Conservation (phyloP, 2,329 filamentous ascomycete species). For the Fusarium chuoi region DNA sequence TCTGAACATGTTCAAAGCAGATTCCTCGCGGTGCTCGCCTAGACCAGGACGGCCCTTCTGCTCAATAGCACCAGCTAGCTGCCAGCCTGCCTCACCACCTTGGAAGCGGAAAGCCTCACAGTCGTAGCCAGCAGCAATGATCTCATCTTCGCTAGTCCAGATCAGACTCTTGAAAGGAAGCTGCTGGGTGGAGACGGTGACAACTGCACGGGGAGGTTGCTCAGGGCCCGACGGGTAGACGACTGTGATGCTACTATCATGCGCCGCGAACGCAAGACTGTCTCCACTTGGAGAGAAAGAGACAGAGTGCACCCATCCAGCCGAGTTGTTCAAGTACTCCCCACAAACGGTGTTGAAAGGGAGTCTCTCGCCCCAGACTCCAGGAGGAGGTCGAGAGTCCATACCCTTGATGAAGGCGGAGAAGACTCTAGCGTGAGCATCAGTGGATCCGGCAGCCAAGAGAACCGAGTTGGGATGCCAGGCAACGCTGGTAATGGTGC, state of each 20-base stretch:
- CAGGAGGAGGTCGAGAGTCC: slow-evolving; percentile 85
- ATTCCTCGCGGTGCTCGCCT: slow-evolving; percentile 80
- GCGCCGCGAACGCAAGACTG: slow-evolving; percentile 91
- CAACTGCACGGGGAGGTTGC: slow-evolving; percentile 87
- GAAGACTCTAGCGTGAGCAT: slow-evolving; percentile 94
- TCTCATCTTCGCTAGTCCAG: slow-evolving; percentile 92
- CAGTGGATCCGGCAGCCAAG: slow-evolving; percentile 93
- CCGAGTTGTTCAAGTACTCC: slow-evolving; percentile 94
- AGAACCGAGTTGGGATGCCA: slow-evolving; percentile 99
- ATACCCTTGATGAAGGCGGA: slow-evolving; percentile 97
- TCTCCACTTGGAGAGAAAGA: slow-evolving; percentile 93
- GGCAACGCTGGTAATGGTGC: slow-evolving; percentile 91
- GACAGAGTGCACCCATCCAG: slow-evolving; percentile 95
- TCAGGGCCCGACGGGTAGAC: slow-evolving; percentile 94
- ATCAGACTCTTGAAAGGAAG: slow-evolving; percentile 92
- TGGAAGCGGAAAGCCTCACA: slow-evolving; percentile 90
- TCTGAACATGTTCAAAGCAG: slow-evolving; percentile 95
- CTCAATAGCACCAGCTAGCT: slow-evolving; percentile 84
- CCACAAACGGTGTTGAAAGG: slow-evolving; percentile 99
- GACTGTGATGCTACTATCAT: slow-evolving; percentile 96
- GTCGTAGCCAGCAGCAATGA: slow-evolving; percentile 93
- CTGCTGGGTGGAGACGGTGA: slow-evolving; percentile 89
- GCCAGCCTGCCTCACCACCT: slow-evolving; percentile 83
- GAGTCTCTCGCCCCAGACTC: slow-evolving; percentile 92
- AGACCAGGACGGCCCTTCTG: slow-evolving; percentile 71